Evolutionary conservation across 2,329 filamentous ascomycete species (phyloP), one percentile per base, ranked within the genome.

Genomic region (Scleromitrula shiraiana): DNA sequence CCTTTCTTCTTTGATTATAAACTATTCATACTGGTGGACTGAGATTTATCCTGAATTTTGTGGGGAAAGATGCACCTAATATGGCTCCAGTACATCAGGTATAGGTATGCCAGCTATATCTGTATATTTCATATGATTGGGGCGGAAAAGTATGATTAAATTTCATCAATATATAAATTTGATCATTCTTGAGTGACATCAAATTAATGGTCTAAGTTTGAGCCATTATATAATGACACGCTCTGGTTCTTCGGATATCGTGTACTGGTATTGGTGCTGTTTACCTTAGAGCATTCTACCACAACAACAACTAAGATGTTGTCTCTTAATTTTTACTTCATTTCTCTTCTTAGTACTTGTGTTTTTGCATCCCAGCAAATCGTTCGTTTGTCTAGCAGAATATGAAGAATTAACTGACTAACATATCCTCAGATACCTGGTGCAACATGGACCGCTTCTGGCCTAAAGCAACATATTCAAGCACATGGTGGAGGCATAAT

Each of bases 401-500:
- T 15, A 9, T 4, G 7, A 9, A 7, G 23, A 23, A 17, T 15
- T 36, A 22, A 7, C 22, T 19, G 7, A 17, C 45, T 47, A 23
- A 47, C 22, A 30, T 10, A 3, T 19, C 15, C 27, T 27, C 12
- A 61, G 59, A 40, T 63, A 14, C 53, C 61, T 7, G 61, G 61
- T 5, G 57, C 61, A 47, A 62, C 61, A 14, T 55, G 56, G 37
- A 63, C 61, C 2, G 53, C 59, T 9, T 55, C 54, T 32, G 61
- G 60, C 9, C 56, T 57, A 5, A 69, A 74, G 41, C 70, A 74
- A 26, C 78, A 82, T 54, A 68, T 85, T 3, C 80, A 85, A 67
- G 82, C 82, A 0, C 82, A 85, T 57, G 82, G 81, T 2, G 77
- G 75, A 1, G 80, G 80, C 33, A 69, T 85, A n/a, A 73, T 82